Base-by-base conservation (phyloP, 169 alveolate species). In the Plasmodium vinckei region DNA sequence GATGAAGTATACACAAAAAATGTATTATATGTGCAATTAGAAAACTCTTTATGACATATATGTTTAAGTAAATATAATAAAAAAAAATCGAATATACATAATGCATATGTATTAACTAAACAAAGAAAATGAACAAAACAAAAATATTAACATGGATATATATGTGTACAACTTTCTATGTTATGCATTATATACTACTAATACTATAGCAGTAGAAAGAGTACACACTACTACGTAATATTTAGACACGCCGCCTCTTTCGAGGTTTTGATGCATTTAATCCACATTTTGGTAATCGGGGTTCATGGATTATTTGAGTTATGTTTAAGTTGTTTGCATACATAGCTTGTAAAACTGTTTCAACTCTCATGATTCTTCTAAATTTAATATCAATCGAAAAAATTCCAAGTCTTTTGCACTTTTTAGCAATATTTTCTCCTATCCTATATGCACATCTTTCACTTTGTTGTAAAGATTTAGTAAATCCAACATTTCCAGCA, bases 401-500 rank as follows among this genome's bases (percentile, higher is more conserved):
- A 9, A 95, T 93, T 6, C 98, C 98, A 21, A 95, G 94, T 44
- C 98, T 93, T 87, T 86, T 89, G 87, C 97, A 94, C 87, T 95
- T 95, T 60, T 96, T 94, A 56, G 98, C 98, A 9, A 95, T 91
- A 75, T 95, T 95, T 77, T 93, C 95, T 3, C 96, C 98, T 19
- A 95, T 93, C 42, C 98, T 93, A 87, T 93, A 92, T 49, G 98
- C 97, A 73, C 96, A 94, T 53, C 93, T 92, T 72, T 92, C 92
- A 49, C 94, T 91, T 91, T 95, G 96, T 69, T 94, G 97, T 88
- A 89, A 93, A 57, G 92, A 47, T 88, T 94, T 94, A 51, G 94
- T 93, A 56, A 90, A 79, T 42, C 98, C 98, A 12, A 95, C 98
- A 73, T 95, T 95, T 23, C 98, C 98, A 19, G 96, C 95, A 84